These are phyloP conservation scores for Phytopythium ostracodes DNA, from an alignment of 352 stramenopile species.

Conservation along the genomic window DNA sequence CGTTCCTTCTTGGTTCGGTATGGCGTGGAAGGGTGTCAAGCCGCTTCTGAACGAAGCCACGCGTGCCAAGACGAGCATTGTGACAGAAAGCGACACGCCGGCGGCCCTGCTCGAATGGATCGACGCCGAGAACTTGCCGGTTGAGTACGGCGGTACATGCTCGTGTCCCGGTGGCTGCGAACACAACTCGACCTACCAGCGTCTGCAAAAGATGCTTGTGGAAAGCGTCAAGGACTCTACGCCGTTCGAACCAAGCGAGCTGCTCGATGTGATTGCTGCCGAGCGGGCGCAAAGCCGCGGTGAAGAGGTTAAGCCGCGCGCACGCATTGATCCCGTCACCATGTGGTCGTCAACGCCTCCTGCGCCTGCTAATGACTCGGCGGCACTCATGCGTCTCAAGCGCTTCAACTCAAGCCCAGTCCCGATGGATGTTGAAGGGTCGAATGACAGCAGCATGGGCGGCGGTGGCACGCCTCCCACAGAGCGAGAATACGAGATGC, in stretches of 20 bases:
- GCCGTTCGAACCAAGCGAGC: conserved; percentile 40
- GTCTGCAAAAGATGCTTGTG: conserved; percentile 47
- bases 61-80: conserved; percentile 84
- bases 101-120: conserved; percentile 51
- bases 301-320: not conserved
- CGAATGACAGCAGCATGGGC: not conserved
- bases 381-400: conserved; percentile 4
- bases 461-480: not conserved
- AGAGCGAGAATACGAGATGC: not conserved
- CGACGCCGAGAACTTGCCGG: conserved; percentile 57
- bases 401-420: conserved; percentile 16
- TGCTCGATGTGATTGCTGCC: conserved; percentile 14
- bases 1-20: conserved; percentile 88
- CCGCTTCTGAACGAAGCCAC: conserved; percentile 86
- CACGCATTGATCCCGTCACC: not conserved
- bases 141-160: conserved; percentile 69
- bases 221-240: conserved; percentile 43
- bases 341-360: not conserved
- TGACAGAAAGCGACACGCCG: conserved; percentile 61
- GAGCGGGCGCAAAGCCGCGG: conserved; percentile 12
- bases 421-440: not conserved
- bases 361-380: conserved; percentile 2
- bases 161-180: conserved; percentile 61
- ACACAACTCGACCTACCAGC: conserved; percentile 62
- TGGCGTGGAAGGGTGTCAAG: conserved; percentile 89